Base-by-base conservation (phyloP, 148 eudicot species). In the Rhododendron molle region DNA sequence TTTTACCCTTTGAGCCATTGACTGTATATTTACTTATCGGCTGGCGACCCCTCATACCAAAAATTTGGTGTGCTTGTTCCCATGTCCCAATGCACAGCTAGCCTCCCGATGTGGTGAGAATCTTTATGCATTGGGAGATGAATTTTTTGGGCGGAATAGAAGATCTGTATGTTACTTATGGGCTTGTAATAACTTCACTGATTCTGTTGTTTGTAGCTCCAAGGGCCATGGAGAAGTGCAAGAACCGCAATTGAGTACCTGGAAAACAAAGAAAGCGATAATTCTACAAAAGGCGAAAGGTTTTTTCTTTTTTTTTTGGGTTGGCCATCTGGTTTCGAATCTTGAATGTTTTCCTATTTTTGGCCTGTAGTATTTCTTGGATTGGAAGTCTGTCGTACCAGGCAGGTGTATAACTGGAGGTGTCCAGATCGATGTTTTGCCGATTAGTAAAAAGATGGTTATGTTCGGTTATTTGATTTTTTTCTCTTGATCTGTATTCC, bases 151-250 rank as follows among this genome's bases (percentile, higher is more conserved):
- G 76, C 15, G 4, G 76, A 30, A 12, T 30, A 28, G 76, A 71
- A 28, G 38, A 71, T n/a, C 5, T 40, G 2, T 38, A 5, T 14
- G 2, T 40, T 28, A 40, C 16, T 23, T 43, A 13, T 82, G 85
- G 38, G 40, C 23, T 62, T 62, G 47, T 15, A 21, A 38, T 82
- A 4, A 82, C 46, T 38, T 26, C 4, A 5, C 0, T 15, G 60
- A 38, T 20, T 16, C 3, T 79, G 74, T 85, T 71, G 21, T 7
- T 86, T 87, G 85, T 88, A 91, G 93, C 93, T 87, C 93, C 92
- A 73, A 89, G 92, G 88, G 81, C 91, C 28, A 71, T 81, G 87
- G 88, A 89, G 83, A 89, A 89, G 85, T 77, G 90, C 89, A 85
- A 89, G 91, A 87, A 67, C 82, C 85, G 84, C 56, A 86, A 76